A percentile compares a stretch with the other conserved stretches of the same genome.
phyloP scores from a whole-genome alignment of 306 rosid species.

The Medicago arabica region DNA sequence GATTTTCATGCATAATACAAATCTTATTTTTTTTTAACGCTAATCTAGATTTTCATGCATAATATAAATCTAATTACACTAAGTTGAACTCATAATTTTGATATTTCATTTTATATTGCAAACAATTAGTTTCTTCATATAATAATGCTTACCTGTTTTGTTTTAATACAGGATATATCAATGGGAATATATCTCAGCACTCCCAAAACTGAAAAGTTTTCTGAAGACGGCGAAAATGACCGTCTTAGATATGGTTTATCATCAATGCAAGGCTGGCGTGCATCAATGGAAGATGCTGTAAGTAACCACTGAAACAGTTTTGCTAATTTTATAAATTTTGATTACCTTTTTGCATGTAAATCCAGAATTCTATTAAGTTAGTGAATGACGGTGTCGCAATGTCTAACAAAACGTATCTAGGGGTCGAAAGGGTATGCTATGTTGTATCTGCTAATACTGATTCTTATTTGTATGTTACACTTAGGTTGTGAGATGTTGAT shows the following conservation, averaged over 20 bases:
- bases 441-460: too few relatives aligned
- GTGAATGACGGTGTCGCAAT: too few relatives aligned
- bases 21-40: too few relatives aligned
- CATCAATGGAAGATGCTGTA: constrained; percentile 99
- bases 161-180: constrained; percentile 33
- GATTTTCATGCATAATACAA: background rate
- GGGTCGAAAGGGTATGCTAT: too few relatives aligned
- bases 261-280: constrained; percentile 99
- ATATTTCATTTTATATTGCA: background rate
- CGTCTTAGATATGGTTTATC: constrained; percentile 82
- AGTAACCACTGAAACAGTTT: too few relatives aligned
- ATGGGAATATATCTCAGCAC: constrained; percentile 96
- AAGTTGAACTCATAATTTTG: background rate
- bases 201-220: constrained; percentile 90
- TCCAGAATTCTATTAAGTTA: too few relatives aligned
- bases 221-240: constrained; percentile 85
- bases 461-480: too few relatives aligned
- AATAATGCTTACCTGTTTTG: background rate
- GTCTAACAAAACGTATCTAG: too few relatives aligned
- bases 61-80: background rate
- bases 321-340: too few relatives aligned
- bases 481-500: too few relatives aligned
- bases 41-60: background rate
- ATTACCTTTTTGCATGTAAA: too few relatives aligned
- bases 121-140: background rate